Percentiles rank a stretch among this genome's conserved stretches.
Conservation (phyloP, 768 basidiomycete genomes). For the Paxillus rubicundulus region DNA sequence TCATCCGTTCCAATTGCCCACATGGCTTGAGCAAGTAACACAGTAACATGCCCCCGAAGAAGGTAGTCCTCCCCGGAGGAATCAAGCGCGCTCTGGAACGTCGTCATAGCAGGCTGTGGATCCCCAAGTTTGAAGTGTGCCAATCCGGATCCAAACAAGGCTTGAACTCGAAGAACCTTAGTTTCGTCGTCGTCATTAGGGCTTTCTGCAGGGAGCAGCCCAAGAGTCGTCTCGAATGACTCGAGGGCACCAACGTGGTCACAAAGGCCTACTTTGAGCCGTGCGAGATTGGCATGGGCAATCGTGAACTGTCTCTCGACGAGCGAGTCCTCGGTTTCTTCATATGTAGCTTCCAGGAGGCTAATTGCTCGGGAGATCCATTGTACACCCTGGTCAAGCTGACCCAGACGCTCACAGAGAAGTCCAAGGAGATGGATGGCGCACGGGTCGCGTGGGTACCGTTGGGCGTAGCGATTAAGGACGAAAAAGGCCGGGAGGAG, state of each 20-base stretch:
- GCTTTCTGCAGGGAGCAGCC: constrained; percentile 57
- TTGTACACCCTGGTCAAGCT: constrained; percentile 55
- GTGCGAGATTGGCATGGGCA: constrained; percentile 78
- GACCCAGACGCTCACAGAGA: constrained; percentile 80
- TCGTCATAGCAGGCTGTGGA: constrained; percentile 56
- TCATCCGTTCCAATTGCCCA: constrained; percentile 82
- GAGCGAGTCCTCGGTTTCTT: constrained; percentile 75
- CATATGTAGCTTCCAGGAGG: constrained; percentile 84
- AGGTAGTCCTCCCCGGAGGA: constrained; percentile 46
- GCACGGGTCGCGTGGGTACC: constrained; percentile 63
- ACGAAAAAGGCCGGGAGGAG: constrained; percentile 81
- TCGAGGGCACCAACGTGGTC: constrained; percentile 62
- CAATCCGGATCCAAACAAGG: constrained; percentile 69
- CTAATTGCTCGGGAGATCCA: constrained; percentile 60
- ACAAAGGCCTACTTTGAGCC: constrained; percentile 61
- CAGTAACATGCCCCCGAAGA: constrained; percentile 65
- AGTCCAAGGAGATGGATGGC: constrained; percentile 84
- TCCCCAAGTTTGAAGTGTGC: constrained; percentile 66
- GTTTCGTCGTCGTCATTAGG: constrained; percentile 33
- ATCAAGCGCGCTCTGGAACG: constrained; percentile 66
- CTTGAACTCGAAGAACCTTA: constrained; percentile 53
- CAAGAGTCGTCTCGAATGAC: constrained; percentile 69
- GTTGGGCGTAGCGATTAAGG: constrained; percentile 70
- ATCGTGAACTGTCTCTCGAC: constrained; percentile 79
- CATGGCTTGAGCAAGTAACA: constrained; percentile 80